phyloP scores from a whole-genome alignment of 768 basidiomycete species.

The Kwoniella botswanensis region DNA sequence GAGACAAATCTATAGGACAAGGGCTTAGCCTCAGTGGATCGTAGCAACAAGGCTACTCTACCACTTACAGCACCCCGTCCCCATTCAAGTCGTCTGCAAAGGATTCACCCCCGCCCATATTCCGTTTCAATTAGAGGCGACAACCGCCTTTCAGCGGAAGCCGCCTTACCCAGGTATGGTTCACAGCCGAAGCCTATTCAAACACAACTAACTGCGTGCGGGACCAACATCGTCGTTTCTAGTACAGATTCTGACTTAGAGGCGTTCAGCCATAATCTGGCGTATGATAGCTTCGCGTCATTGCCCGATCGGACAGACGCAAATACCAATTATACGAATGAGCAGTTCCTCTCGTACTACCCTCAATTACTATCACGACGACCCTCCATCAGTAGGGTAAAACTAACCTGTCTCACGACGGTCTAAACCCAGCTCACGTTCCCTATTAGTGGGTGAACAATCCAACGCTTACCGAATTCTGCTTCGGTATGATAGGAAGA shows the following conservation, averaged over 20 bases:
- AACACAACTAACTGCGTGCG: slow-evolving; percentile 70
- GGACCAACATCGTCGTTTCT: slow-evolving; percentile 74
- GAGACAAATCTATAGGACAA: slow-evolving; percentile 71
- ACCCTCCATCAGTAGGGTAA: slow-evolving; percentile 81
- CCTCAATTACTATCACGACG: slow-evolving; percentile 76
- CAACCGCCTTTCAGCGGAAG: slow-evolving; percentile 62
- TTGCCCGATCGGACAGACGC: slow-evolving; percentile 64
- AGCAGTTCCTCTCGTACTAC: slow-evolving; percentile 83
- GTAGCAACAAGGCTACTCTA: slow-evolving; percentile 80
- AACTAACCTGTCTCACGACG: slow-evolving; percentile 72
- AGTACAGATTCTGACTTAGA: slow-evolving; percentile 82
- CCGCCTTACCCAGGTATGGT: slow-evolving; percentile 66
- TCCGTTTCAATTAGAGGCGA: slow-evolving; percentile 66
- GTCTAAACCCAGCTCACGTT: slow-evolving; percentile 68
- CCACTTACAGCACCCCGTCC: slow-evolving; percentile 71
- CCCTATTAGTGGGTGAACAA: slow-evolving; percentile 81
- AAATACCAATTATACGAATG: slow-evolving; percentile 83
- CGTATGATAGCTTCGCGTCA: slow-evolving; percentile 80
- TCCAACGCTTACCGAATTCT: slow-evolving; percentile 76
- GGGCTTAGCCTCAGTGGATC: slow-evolving; percentile 77
- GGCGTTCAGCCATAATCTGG: slow-evolving; percentile 84
- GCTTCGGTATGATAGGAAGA: slow-evolving; percentile 78
- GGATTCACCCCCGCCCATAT: slow-evolving; percentile 71
- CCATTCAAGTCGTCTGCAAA: slow-evolving; percentile 80
- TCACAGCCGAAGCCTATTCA: slow-evolving; percentile 72